phyloP scores from a whole-genome alignment of 192 early-diverging fungal species.

The Rhizoclosmatium globosum region DNA sequence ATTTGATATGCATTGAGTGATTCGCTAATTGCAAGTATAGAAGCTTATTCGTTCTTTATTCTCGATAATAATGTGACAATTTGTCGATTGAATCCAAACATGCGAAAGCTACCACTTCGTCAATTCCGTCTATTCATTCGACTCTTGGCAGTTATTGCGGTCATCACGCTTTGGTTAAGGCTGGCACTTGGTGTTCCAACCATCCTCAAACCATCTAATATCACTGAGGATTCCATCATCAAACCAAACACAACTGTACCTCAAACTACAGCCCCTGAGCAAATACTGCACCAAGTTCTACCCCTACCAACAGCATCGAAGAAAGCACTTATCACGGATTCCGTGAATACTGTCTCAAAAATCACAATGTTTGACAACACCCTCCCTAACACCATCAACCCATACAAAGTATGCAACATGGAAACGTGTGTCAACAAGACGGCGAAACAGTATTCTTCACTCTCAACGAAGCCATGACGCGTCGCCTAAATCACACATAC shows the following conservation, averaged over 20 bases:
- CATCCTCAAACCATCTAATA: neutral
- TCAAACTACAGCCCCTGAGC: neutral
- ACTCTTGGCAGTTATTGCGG: neutral
- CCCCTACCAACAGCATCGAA: neutral
- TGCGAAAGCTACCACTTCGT: neutral
- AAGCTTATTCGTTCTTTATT: neutral
- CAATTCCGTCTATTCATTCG: neutral
- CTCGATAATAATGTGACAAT: neutral
- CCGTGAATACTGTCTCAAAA: neutral
- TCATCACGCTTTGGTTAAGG: neutral
- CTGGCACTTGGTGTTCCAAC: neutral
- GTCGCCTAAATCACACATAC: neutral
- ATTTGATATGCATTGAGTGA: neutral
- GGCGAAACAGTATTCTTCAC: constrained; percentile 17
- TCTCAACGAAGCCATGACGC: neutral
- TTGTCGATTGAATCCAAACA: neutral
- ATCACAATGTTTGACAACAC: constrained; percentile 15
- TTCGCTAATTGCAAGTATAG: neutral
- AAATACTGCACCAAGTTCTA: constrained; percentile 10
- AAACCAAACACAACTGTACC: neutral
- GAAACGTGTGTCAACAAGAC: constrained; percentile 19
- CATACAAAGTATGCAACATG: constrained; percentile 24
- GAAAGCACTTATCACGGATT: neutral
- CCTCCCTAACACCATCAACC: constrained; percentile 1
- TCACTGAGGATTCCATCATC: neutral